Evolutionary conservation across 805 yeast species (phyloP), one percentile per base, ranked within the genome.

Genomic region (Metschnikowia vanudenii): DNA sequence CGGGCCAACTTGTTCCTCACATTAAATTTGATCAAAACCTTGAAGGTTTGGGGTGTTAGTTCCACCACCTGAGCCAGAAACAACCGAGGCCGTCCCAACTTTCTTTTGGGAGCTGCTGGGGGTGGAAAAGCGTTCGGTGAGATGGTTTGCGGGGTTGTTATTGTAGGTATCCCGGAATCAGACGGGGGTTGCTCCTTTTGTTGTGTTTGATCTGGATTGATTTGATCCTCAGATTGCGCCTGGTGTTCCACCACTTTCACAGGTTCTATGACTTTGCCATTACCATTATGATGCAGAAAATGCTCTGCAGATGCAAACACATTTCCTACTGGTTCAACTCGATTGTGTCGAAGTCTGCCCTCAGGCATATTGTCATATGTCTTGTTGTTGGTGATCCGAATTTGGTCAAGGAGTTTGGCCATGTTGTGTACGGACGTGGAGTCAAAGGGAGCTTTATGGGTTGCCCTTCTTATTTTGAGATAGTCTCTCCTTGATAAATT

Each of bases 361-460:
- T 38, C 41, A 11, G 57, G 51, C 47, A 56, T 36, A 16, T 52
- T 42, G 39, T 56, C 53, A 36, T 50, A 55, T 9, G 45, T 38
- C 40, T 49, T 51, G 50, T 55, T 56, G 44, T 58, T 50, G 14
- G 58, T 50, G 41, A 58, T 55, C 34, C 45, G 49, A 37, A 57
- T 45, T 41, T 41, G 50, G n/a, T 54, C 51, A n/a, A 51, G 50
- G 20, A 54, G 46, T 29, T 46, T 52, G 19, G 47, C 43, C 45
- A 49, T 49, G 40, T 10, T 30, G 16, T 37, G n/a, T 9, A 16
- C 12, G 16, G 30, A 16, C 2, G 24, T 34, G 18, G 18, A n/a
- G n/a, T n/a, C n/a, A n/a, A n/a, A n/a, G n/a, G n/a, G 24, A 34
- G 10, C 16, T 6, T 14, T 31, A 7, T 14, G 16, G 16, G 34